Evolutionary conservation across 1,284 basidiomycete species (phyloP).

Genomic region (Ceratobasidium sp.): DNA sequence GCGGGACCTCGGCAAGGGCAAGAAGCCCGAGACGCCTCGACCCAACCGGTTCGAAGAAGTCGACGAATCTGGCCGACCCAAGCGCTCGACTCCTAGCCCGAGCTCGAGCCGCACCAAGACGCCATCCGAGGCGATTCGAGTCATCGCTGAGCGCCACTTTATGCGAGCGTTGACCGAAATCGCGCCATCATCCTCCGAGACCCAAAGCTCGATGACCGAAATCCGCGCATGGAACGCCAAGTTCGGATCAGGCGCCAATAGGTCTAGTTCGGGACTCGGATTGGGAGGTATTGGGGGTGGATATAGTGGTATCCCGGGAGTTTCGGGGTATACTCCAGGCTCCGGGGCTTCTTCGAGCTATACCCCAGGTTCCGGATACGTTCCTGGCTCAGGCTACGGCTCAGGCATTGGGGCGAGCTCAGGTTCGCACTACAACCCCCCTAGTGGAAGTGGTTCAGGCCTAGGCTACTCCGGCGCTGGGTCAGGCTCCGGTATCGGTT

Average conservation of each 20-base stretch:
- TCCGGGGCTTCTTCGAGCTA: neutral
- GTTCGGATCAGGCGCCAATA: constrained; percentile 74
- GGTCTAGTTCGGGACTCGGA: neutral
- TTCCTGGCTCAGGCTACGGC: no score
- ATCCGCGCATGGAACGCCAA: constrained; percentile 92
- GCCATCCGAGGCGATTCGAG: constrained; percentile 55
- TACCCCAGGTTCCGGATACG: neutral
- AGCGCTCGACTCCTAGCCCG: constrained; percentile 3
- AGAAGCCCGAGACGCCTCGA: neutral
- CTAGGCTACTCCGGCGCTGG: no score
- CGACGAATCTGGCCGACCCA: neutral
- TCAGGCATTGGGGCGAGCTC: no score
- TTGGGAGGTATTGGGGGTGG: neutral
- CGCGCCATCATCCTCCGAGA: constrained; percentile 85
- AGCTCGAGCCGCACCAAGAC: constrained; percentile 50
- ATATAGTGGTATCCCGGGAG: neutral
- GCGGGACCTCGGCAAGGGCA: neutral
- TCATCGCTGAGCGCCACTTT: constrained; percentile 76
- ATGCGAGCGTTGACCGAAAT: constrained; percentile 86
- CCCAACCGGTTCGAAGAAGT: neutral
- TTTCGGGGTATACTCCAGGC: neutral
- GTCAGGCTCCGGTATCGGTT: neutral
- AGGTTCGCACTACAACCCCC: no score
- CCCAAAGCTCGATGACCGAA: constrained; percentile 80
- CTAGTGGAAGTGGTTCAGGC: no score